Conservation (phyloP, 2,329 filamentous ascomycete species). For the Endoconidiophora polonica region DNA sequence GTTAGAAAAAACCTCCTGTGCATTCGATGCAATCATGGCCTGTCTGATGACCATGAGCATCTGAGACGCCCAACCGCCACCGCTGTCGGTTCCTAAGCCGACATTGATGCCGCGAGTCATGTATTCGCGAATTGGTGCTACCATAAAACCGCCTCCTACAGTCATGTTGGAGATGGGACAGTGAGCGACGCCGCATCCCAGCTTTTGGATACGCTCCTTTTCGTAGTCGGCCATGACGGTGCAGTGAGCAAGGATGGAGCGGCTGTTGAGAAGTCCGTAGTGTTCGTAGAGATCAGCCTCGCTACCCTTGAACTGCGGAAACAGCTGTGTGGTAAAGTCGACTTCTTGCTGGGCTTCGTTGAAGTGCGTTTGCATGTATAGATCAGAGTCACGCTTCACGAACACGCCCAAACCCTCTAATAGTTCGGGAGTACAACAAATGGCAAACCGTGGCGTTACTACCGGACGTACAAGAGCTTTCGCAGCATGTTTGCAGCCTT, state of each 20-base stretch:
- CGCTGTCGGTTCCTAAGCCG: constrained; percentile 48
- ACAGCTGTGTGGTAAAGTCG: constrained; percentile 34
- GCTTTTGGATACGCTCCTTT: constrained; percentile 26
- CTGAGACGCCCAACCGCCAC: constrained; percentile 43
- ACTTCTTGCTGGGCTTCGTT: constrained; percentile 48
- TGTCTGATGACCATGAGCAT: constrained; percentile 43
- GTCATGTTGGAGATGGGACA: constrained; percentile 50
- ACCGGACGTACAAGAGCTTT: constrained; percentile 30
- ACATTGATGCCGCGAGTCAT: constrained; percentile 42
- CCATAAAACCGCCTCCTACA: constrained; percentile 44
- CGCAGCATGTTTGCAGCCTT: constrained; percentile 22
- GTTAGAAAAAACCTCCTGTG: constrained; percentile 25
- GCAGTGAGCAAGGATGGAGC: constrained; percentile 50
- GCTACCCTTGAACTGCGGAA: constrained; percentile 32
- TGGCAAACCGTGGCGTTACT: constrained; percentile 43
- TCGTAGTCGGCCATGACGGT: constrained; percentile 44
- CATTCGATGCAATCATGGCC: constrained; percentile 37
- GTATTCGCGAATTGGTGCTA: constrained; percentile 41
- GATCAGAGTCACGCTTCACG: constrained; percentile 26
- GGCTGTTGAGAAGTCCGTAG: constrained; percentile 35
- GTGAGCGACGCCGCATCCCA: constrained; percentile 43
- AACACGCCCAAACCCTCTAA: constrained; percentile 39
- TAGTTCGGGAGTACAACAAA: constrained; percentile 38
- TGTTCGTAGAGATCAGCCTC: constrained; percentile 43
- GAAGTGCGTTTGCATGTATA: constrained; percentile 51